These are phyloP conservation scores for Aureobasidium sp. DNA, from an alignment of 2,329 filamentous ascomycete genomes.

Conservation along the genomic window DNA sequence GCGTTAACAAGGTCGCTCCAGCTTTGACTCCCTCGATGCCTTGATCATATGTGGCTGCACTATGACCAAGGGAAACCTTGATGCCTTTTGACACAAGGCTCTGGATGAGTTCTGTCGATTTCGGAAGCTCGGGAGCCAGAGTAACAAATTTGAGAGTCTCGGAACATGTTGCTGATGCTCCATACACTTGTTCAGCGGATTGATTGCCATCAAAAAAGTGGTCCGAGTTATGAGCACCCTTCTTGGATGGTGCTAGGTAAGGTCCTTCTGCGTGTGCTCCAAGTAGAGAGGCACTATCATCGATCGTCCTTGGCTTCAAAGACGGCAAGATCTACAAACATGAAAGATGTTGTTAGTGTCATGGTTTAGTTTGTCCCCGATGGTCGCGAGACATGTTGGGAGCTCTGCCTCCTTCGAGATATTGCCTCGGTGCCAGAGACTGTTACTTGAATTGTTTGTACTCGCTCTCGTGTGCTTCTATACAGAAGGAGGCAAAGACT, in stretches of 20 bases:
- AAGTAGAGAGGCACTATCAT: slow-evolving; percentile 40
- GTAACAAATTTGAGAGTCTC: slow-evolving; percentile 42
- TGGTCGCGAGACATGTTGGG: background rate
- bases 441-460: no score
- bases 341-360: background rate
- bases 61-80: slow-evolving; percentile 43
- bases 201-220: slow-evolving; percentile 33
- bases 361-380: slow-evolving; percentile 15
- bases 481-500: background rate
- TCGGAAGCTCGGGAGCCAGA: slow-evolving; percentile 43
- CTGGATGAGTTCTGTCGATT: slow-evolving; percentile 33
- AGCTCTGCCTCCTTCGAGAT: background rate
- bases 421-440: background rate
- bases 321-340: slow-evolving; percentile 37
- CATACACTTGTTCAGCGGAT: slow-evolving; percentile 35
- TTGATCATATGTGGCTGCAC: slow-evolving; percentile 38
- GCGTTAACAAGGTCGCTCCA: slow-evolving; percentile 45
- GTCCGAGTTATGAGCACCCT: slow-evolving; percentile 43
- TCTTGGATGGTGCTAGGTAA: slow-evolving; percentile 44
- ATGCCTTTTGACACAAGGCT: slow-evolving; percentile 34
- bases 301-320: slow-evolving; percentile 35
- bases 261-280: slow-evolving; percentile 51
- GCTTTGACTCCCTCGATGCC: slow-evolving; percentile 37
- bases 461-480: background rate
- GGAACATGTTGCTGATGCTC: slow-evolving; percentile 30